These are phyloP conservation scores for Collybia mongolica DNA, from an alignment of 768 basidiomycete species.

Conservation along the genomic window DNA sequence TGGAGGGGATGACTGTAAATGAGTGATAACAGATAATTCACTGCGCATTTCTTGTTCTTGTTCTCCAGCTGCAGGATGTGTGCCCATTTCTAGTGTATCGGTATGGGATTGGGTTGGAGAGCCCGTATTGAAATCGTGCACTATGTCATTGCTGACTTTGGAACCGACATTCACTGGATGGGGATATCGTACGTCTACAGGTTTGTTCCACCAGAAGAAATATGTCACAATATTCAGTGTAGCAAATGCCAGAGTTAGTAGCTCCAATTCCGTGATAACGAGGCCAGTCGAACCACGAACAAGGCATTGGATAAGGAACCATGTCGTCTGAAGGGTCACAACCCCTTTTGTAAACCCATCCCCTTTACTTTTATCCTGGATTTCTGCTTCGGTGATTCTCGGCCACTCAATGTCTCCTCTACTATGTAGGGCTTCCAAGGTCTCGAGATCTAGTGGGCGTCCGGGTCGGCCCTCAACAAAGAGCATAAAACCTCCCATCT, in stretches of 20 bases:
- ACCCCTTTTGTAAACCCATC: constrained; percentile 18
- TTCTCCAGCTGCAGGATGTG: no score
- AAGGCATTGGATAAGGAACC: constrained; percentile 26
- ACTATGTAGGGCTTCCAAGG: neutral
- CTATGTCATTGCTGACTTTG: no score
- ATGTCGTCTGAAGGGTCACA: constrained; percentile 20
- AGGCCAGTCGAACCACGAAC: constrained; percentile 16
- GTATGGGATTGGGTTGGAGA: no score
- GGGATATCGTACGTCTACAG: constrained; percentile 12
- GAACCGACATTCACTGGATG: no score
- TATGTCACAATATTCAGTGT: constrained; percentile 24
- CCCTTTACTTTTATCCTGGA: constrained; percentile 19
- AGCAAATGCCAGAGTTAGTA: constrained; percentile 25
- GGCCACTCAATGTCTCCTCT: constrained; percentile 1
- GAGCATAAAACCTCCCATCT: constrained; percentile 3
- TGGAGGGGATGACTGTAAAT: no score
- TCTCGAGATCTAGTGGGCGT: neutral
- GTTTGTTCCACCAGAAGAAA: constrained; percentile 32
- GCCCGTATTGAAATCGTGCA: no score
- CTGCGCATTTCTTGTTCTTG: no score
- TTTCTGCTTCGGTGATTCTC: constrained; percentile 1
- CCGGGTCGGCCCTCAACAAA: neutral
- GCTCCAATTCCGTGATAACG: constrained; percentile 24
- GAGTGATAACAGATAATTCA: no score
- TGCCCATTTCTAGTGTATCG: no score